Conservation (phyloP, 306 rosid species). For the Parietaria judaica region DNA sequence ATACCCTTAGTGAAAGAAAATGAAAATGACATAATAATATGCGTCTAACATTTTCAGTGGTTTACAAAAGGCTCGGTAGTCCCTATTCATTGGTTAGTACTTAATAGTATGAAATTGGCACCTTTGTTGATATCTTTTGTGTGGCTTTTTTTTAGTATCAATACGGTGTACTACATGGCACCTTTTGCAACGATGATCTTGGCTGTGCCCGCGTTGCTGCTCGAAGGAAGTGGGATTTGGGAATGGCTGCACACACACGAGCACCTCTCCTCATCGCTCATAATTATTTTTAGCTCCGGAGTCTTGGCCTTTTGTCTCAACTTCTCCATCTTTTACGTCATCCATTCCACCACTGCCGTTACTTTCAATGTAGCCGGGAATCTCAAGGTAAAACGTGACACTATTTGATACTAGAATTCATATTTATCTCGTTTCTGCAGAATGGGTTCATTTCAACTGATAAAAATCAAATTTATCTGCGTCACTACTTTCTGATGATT, state of each 20-base stretch:
- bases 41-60: too few species aligned
- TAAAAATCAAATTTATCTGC: too few species aligned
- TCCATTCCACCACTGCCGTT: conserved; percentile 95
- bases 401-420: too few species aligned
- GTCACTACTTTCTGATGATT: too few species aligned
- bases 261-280: conserved; percentile 54
- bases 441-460: too few species aligned
- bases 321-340: conserved; percentile 94
- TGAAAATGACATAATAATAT: too few species aligned
- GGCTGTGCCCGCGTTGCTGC: conserved; percentile 82
- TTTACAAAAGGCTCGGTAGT: too few species aligned
- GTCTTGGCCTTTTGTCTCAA: conserved; percentile 93
- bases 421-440: too few species aligned
- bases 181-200: conserved; percentile 96
- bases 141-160: conserved; percentile 44
- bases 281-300: conserved; percentile 83
- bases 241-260: conserved; percentile 80
- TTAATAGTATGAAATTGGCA: too few species aligned
- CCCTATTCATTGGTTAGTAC: too few species aligned
- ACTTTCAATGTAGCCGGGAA: conserved; percentile 98
- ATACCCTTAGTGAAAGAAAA: too few species aligned
- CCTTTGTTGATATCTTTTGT: background rate
- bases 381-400: conserved; percentile 59
- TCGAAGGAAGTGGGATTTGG: conserved; percentile 81
- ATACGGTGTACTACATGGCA: conserved; percentile 98